A percentile compares a stretch with the other conserved stretches of the same genome.
Evolutionary conservation across 352 stramenopile species (phyloP).

Genomic region (Thraustochytrium striatum): DNA sequence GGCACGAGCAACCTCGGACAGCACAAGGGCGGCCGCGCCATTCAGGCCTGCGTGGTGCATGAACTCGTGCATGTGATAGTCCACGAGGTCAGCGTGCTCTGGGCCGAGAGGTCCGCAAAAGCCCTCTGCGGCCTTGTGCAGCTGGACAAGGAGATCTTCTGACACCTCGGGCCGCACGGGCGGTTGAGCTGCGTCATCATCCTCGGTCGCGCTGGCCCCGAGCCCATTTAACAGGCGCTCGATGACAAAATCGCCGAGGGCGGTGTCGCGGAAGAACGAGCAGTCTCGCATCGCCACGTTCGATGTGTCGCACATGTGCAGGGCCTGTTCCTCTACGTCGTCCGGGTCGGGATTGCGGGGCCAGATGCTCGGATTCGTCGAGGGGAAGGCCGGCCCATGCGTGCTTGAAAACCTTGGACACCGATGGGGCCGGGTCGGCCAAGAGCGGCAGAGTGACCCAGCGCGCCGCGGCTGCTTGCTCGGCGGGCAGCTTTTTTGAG

Average conservation of each 20-base stretch:
- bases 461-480: not conserved
- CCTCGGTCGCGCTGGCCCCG: too few species aligned
- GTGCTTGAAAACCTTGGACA: too few species aligned
- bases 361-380: too few species aligned
- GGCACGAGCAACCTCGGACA: slow-evolving; percentile 6
- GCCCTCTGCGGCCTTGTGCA: not conserved
- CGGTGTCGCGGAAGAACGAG: too few species aligned
- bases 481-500: not conserved
- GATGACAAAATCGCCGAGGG: too few species aligned
- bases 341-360: too few species aligned
- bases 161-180: not conserved
- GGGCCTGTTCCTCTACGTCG: too few species aligned
- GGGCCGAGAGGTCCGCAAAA: slow-evolving; percentile 12
- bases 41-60: not conserved
- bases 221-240: too few species aligned
- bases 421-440: not conserved
- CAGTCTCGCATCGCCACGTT: too few species aligned
- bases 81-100: not conserved
- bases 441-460: slow-evolving; percentile 34
- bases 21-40: not conserved
- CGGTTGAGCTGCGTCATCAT: not conserved
- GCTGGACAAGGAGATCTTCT: not conserved
- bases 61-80: slow-evolving; percentile 34
- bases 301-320: too few species aligned
- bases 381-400: too few species aligned